Evolutionary conservation across 2,329 filamentous ascomycete genomes (phyloP), one percentile per base, ranked within the genome.

Genomic region (Venturiaceae sp.): DNA sequence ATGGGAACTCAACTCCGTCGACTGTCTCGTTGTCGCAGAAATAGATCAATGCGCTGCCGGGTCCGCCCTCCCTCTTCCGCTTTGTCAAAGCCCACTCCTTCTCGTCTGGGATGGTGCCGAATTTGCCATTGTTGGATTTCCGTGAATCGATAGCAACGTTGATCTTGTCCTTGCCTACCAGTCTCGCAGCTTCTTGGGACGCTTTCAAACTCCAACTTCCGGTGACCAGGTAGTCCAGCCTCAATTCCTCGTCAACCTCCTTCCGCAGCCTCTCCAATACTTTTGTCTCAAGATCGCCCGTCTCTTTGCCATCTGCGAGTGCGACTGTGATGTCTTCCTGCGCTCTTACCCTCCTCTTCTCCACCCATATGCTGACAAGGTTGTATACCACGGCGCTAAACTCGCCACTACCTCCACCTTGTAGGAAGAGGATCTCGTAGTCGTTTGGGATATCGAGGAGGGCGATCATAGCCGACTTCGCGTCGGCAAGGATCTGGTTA

Each of bases 1-100:
- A 73, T 5, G 87, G 90, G 65, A 95, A 96, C 69, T 97, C 92
- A 19, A 97, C 90, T 34, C 92, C 92, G 66, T 96, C 90, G 5
- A 95, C 90, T 0, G 90, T 96, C 77, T 97, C 92, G 66, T 97
- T 97, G 71, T 92, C 88, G 71, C 92, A 96, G 71, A 84, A 92
- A 74, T 96, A 97, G 1, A 92, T 86, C 66, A 95, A 79, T 0
- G 90, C 77, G 83, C 62, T 73, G 32, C 73, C 77, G 58, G 74
- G 72, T 30, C 73, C 72, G 39, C 71, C 72, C 9, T 86, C 77
- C 37, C 83, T 77, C 64, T 83, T 77, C 41, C 84, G 87, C 7
- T 75, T 72, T 16, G 80, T 83, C 60, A 94, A 79, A 34, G 80
- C 87, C 90, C 90, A 96, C 21, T 81, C 81, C 62, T 81, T 83